phyloP scores from a whole-genome alignment of 768 basidiomycete species.

The Trichaptum fuscoviolaceum region DNA sequence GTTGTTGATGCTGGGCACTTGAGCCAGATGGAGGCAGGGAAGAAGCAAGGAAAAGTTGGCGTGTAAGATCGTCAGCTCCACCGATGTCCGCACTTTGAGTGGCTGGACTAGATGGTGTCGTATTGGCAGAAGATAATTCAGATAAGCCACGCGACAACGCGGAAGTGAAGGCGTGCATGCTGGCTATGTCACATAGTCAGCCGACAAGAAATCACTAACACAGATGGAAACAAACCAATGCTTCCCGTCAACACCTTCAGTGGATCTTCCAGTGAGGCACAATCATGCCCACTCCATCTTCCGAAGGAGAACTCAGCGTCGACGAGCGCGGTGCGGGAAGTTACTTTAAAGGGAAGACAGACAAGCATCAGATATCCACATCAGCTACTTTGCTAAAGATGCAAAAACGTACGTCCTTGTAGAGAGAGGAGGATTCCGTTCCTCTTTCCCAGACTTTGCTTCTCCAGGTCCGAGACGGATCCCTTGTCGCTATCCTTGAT shows the following conservation, averaged over 20 bases:
- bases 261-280: constrained; percentile 31
- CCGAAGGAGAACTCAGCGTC: constrained; percentile 41
- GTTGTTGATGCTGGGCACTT: constrained; percentile 17
- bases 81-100: background rate
- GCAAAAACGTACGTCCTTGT: constrained; percentile 2
- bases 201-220: background rate
- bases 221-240: constrained; percentile 22
- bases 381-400: background rate
- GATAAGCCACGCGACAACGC: background rate
- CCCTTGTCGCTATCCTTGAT: constrained; percentile 12
- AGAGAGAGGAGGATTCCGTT: background rate
- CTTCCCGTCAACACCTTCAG: constrained; percentile 31
- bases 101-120: background rate
- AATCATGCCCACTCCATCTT: constrained; percentile 40
- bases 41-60: background rate
- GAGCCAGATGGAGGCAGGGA: background rate
- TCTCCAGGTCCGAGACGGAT: background rate
- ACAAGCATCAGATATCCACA: background rate
- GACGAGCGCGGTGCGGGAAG: constrained; percentile 29
- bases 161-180: constrained; percentile 26
- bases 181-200: constrained; percentile 19
- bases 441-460: background rate
- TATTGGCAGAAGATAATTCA: background rate
- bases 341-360: constrained; percentile 23
- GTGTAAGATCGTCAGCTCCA: constrained; percentile 1